Base-by-base conservation (phyloP, 192 early-diverging fungal species). In the Chytriomyces sp. region DNA sequence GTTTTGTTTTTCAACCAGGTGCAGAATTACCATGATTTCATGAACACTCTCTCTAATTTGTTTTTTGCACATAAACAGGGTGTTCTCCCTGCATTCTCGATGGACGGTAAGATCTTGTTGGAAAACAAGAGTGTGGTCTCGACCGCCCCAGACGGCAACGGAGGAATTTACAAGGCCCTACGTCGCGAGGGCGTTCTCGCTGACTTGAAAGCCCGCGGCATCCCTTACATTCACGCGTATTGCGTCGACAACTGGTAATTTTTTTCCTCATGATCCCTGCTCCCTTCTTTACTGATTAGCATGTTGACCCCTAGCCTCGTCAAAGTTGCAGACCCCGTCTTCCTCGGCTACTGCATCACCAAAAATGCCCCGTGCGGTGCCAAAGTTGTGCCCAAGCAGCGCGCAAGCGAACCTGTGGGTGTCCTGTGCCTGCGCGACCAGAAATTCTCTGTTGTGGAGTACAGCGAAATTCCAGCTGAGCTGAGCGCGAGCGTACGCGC, bases 101-200 rank as follows among this genome's bases (percentile, higher is more conserved):
- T 84, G 41, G 94, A 95, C n/a, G 97, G 97, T 53, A 94, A 94
- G 82, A 90, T 99, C 74, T 82, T 97, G 77, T 84, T 99, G 79
- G 97, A 94, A 78, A 79, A 80, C 59, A 91, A 92, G 74, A 80
- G 80, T 66, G 52, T 80, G 12, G 65, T 79, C 12, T 72, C 85
- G n/a, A 66, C 84, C n/a, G 82, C 85, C 8, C 85, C 85, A 63
- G 83, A 89, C 92, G 78, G 95, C 86, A 22, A 91, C 89, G 71
- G 95, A 75, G 97, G 97, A 54, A 94, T 99, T 73, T 99, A 99
- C 81, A 91, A 93, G 49, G 96, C 95, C 31, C 83, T 99, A 32
- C 88, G 90, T 54, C 80, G 83, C 33, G 92, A 92, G 74, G 93
- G 93, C 38, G 89, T 94, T 1, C 81, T 98, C 39, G 84, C 78